Base-by-base conservation (phyloP, 768 basidiomycete species). In the Trametes punicea region DNA sequence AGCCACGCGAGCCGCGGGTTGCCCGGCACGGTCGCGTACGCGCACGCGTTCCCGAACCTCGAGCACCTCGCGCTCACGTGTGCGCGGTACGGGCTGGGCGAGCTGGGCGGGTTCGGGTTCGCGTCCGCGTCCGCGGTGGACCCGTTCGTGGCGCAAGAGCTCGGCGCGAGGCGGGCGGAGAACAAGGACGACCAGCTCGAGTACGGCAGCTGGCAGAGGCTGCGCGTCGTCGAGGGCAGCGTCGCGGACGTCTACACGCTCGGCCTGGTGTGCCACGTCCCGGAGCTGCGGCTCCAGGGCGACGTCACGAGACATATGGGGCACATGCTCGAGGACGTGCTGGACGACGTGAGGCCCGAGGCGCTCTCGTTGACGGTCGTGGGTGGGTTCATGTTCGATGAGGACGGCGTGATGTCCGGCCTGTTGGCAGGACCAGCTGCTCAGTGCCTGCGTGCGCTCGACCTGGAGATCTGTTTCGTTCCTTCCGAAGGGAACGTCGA, bases 21-120 rank as follows among this genome's bases (percentile, higher is more conserved):
- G 56, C 57, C 57, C 16, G 46, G 44, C 26, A 53, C 46, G 15
- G 34, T 40, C 15, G 46, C 46, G 18, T 58, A 58, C 41, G 50
- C 33, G 30, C 23, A 40, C 39, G 39, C 57, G 8, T 58, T 41
- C 46, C 57, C 57, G 4, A 48, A 42, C 11, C 25, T 54, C 45
- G 39, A 42, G 31, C 51, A 53, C 40, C 41, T 58, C 20, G 51
- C 31, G 30, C 51, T 58, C 21, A 42, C 7, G 11, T 9, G 29
- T 9, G 7, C 33, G 15, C 41, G 13, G 34, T n/a, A n/a, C n/a
- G n/a, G n/a, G n/a, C n/a, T n/a, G n/a, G n/a, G n/a, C n/a, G n/a
- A n/a, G n/a, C n/a, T n/a, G n/a, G n/a, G n/a, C n/a, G n/a, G n/a
- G n/a, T n/a, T 57, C 21, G 50, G 25, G 23, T 41, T 49, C 21